Evolutionary conservation across 2,329 filamentous ascomycete genomes (phyloP).

Genomic region (Fusarium verrucosum): DNA sequence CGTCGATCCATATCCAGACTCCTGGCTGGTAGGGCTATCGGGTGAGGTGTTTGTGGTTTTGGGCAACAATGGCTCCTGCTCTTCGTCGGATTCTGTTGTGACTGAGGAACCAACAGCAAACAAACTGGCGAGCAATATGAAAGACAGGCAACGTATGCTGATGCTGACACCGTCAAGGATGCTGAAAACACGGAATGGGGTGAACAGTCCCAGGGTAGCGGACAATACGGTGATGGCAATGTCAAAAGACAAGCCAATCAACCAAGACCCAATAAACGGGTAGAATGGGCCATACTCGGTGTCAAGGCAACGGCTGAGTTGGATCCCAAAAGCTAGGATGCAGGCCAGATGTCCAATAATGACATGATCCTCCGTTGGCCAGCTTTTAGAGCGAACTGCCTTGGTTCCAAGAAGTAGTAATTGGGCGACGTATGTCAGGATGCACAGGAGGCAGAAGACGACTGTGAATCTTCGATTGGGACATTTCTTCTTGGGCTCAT

Average conservation of each 20-base stretch:
- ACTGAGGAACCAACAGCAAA: constrained; percentile 22
- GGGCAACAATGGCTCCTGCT: constrained; percentile 66
- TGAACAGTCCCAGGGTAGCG: constrained; percentile 6
- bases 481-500: constrained; percentile 20
- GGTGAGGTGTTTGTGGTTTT: constrained; percentile 36
- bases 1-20: constrained; percentile 56
- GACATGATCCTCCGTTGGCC: constrained; percentile 57
- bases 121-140: constrained; percentile 29
- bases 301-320: constrained; percentile 64
- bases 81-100: constrained; percentile 58
- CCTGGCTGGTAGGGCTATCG: constrained; percentile 39
- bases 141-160: constrained; percentile 31
- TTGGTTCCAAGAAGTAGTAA: constrained; percentile 52
- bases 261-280: constrained; percentile 70
- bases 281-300: constrained; percentile 65
- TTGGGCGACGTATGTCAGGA: constrained; percentile 60
- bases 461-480: constrained; percentile 43
- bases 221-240: constrained; percentile 52
- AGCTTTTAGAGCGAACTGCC: constrained; percentile 49
- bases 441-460: constrained; percentile 56
- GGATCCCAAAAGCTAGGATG: constrained; percentile 69
- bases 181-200: constrained; percentile 24
- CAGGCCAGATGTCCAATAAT: constrained; percentile 69
- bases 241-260: constrained; percentile 67
- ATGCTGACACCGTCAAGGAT: constrained; percentile 40